A percentile compares a stretch with the other conserved stretches of the same genome.
Evolutionary conservation across 345 rosid species (phyloP).

Genomic region (Rhizophora mangle): DNA sequence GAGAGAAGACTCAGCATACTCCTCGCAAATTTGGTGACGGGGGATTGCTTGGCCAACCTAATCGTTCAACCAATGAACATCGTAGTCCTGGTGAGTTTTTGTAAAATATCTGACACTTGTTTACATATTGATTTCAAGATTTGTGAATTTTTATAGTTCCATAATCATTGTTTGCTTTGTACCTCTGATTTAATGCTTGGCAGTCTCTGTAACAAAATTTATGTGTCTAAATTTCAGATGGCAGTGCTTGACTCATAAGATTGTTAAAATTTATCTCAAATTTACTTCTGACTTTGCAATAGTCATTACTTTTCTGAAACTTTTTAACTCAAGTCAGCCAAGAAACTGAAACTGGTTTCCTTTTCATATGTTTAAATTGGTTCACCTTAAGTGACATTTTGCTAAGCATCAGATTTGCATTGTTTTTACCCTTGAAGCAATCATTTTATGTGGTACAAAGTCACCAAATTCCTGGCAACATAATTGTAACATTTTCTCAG

Average conservation of each 20-base stretch:
- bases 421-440: not conserved
- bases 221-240: not conserved
- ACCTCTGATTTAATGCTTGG: not conserved
- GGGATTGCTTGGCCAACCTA: slow-evolving; percentile 16
- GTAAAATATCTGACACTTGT: not conserved
- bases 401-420: not conserved
- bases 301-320: too few species aligned
- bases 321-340: slow-evolving; percentile 9
- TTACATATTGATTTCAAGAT: not conserved
- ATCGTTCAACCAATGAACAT: slow-evolving; percentile 20
- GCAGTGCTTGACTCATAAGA: not conserved
- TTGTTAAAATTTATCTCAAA: not conserved
- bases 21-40: slow-evolving; percentile 17
- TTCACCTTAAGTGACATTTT: not conserved
- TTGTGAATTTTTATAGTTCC: not conserved
- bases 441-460: not conserved
- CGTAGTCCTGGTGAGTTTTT: slow-evolving; percentile 39
- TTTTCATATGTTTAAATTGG: slow-evolving; percentile 3
- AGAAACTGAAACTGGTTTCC: slow-evolving; percentile 20
- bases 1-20: slow-evolving; percentile 20
- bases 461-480: not conserved
- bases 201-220: not conserved
- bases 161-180: not conserved
- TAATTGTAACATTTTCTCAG: not conserved
- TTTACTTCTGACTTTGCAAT: not conserved